Evolutionary conservation across 2,329 filamentous ascomycete species (phyloP).

Genomic region (Epichloe festucae): DNA sequence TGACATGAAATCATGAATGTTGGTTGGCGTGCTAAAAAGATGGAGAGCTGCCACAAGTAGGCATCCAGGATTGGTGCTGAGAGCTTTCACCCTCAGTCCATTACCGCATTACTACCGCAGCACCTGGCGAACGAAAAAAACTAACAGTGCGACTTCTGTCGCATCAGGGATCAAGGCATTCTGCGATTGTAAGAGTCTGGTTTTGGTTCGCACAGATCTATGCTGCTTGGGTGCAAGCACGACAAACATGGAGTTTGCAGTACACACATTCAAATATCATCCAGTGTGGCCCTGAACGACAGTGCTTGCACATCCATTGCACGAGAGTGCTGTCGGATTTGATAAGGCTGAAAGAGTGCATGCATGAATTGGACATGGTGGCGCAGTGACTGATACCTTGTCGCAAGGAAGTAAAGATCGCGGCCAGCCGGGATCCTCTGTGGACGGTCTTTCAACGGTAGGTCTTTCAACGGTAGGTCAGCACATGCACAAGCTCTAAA

Average conservation of each 20-base stretch:
- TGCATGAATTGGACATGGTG: conserved; percentile 41
- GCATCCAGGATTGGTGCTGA: too few relatives aligned
- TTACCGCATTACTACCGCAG: too few relatives aligned
- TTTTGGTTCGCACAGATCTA: conserved; percentile 5
- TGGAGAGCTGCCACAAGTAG: not conserved
- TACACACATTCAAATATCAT: conserved; percentile 57
- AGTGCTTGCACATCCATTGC: conserved; percentile 53
- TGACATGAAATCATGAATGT: not conserved
- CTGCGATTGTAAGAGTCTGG: not conserved
- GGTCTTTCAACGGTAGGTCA: not conserved
- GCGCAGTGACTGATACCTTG: not conserved
- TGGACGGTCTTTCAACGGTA: not conserved
- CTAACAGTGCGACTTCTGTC: not conserved
- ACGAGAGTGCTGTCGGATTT: conserved; percentile 54
- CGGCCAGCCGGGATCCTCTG: not conserved
- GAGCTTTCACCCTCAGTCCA: too few relatives aligned
- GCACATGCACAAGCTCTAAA: not conserved
- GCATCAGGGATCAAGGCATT: not conserved
- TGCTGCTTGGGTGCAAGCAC: conserved; percentile 36
- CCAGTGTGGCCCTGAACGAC: conserved; percentile 52
- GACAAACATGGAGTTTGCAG: conserved; percentile 54
- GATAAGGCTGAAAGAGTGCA: conserved; percentile 51
- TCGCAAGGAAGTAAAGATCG: not conserved
- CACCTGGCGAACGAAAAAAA: too few relatives aligned
- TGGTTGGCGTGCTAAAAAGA: not conserved